Evolutionary conservation across 2,329 filamentous ascomycete genomes (phyloP).

Genomic region (Nannizzia gypsea): DNA sequence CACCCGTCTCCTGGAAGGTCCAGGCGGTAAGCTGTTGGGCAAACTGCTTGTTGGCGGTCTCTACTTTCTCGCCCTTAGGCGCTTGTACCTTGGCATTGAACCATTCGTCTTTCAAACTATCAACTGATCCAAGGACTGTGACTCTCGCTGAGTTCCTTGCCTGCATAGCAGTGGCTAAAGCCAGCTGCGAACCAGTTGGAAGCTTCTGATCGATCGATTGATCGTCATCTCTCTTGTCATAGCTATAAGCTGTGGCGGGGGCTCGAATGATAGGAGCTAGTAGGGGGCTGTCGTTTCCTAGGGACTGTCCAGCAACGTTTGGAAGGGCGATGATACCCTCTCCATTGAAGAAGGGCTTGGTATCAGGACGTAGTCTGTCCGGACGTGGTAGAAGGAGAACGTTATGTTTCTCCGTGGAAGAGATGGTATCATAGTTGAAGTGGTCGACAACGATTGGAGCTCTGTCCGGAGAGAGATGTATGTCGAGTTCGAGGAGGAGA

Average conservation of each 20-base stretch:
- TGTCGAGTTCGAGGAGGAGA: slow-evolving; percentile 76
- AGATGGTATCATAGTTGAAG: slow-evolving; percentile 76
- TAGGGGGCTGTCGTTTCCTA: slow-evolving; percentile 64
- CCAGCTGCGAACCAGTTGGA: slow-evolving; percentile 70
- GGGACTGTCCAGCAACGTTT: slow-evolving; percentile 63
- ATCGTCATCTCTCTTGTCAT: slow-evolving; percentile 79
- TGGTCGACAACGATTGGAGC: slow-evolving; percentile 83
- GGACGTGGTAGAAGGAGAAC: slow-evolving; percentile 69
- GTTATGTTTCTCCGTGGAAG: slow-evolving; percentile 73
- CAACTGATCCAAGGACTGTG: slow-evolving; percentile 70
- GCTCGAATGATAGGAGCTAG: slow-evolving; percentile 73
- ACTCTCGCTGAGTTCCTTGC: slow-evolving; percentile 88
- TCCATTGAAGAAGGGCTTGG: slow-evolving; percentile 66
- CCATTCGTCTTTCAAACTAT: slow-evolving; percentile 81
- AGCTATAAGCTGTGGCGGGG: slow-evolving; percentile 76
- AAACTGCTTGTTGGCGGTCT: slow-evolving; percentile 73
- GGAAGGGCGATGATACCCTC: slow-evolving; percentile 68
- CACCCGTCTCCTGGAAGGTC: slow-evolving; percentile 89
- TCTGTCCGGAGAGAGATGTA: slow-evolving; percentile 74
- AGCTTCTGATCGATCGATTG: slow-evolving; percentile 68
- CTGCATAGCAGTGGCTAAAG: slow-evolving; percentile 75
- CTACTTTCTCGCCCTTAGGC: slow-evolving; percentile 43
- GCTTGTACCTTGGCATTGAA: slow-evolving; percentile 65
- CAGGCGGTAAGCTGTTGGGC: slow-evolving; percentile 77
- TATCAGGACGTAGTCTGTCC: slow-evolving; percentile 50